Evolutionary conservation across 148 eudicot species (phyloP).

Genomic region (Cornus controversa): DNA sequence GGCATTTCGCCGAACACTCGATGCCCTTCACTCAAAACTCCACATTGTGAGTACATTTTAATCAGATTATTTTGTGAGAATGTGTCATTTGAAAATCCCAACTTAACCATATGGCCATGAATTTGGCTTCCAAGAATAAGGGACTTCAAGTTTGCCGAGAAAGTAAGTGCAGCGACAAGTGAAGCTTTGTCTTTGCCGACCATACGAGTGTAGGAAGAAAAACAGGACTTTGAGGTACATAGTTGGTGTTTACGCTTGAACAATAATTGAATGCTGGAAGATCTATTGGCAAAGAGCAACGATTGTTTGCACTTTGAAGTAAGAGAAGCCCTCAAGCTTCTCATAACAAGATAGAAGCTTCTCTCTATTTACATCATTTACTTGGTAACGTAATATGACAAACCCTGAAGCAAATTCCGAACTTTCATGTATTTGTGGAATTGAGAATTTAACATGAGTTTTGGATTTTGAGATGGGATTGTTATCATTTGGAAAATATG

Average conservation of each 20-base stretch:
- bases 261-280: background rate
- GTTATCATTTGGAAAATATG: too few relatives aligned
- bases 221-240: slow-evolving; percentile 1
- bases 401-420: too few relatives aligned
- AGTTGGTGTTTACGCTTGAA: background rate
- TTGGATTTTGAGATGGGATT: too few relatives aligned
- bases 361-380: too few relatives aligned
- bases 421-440: too few relatives aligned
- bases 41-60: slow-evolving; percentile 20
- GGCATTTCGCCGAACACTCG: slow-evolving; percentile 25
- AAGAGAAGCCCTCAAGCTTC: slow-evolving; percentile 5
- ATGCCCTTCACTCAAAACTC: slow-evolving; percentile 4
- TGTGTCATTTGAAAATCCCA: slow-evolving; percentile 20
- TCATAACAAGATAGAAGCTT: background rate
- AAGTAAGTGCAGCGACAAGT: slow-evolving; percentile 6
- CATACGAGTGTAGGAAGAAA: background rate
- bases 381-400: too few relatives aligned
- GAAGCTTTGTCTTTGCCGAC: background rate
- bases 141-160: slow-evolving; percentile 12
- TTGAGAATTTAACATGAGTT: too few relatives aligned
- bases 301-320: background rate
- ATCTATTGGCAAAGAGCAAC: background rate
- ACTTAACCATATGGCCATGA: slow-evolving; percentile 19
- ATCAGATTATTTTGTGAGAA: slow-evolving; percentile 20
- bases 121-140: slow-evolving; percentile 14